A percentile compares a stretch with the other conserved stretches of the same genome.
phyloP scores from a whole-genome alignment of 1,284 basidiomycete species.

The Apiotrichum brassicae region DNA sequence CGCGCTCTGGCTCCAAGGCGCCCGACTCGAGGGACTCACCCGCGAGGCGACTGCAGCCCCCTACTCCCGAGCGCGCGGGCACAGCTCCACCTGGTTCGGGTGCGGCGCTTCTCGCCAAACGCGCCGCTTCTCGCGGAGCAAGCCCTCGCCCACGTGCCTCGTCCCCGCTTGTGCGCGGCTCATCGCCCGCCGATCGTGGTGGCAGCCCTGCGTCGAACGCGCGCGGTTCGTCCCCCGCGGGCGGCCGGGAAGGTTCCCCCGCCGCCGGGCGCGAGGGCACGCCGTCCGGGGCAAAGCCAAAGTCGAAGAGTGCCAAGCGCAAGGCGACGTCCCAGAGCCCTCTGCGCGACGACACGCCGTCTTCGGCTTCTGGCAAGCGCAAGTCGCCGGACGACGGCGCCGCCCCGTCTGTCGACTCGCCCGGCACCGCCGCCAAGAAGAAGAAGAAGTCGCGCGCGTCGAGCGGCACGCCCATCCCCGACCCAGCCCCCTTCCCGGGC shows the following conservation, averaged over 20 bases:
- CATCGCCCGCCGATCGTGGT: conserved; percentile 17
- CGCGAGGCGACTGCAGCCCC: conserved; percentile 2
- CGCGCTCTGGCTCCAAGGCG: conserved; percentile 6
- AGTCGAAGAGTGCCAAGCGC: conserved; percentile 15
- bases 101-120: conserved; percentile 32
- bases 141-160: conserved; percentile 26
- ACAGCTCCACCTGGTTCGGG: conserved; percentile 34
- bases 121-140: conserved; percentile 29
- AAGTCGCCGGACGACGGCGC: conserved; percentile 14
- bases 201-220: conserved; percentile 6
- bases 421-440: conserved; percentile 29
- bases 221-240: conserved; percentile 11
- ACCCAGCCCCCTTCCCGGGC: conserved; percentile 25
- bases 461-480: conserved; percentile 8
- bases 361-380: conserved; percentile 11
- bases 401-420: background rate
- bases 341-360: conserved; percentile 3
- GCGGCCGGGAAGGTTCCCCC: conserved; percentile 21
- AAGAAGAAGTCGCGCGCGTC: conserved; percentile 42
- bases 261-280: conserved; percentile 13
- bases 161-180: conserved; percentile 18
- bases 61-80: conserved; percentile 24
- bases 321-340: conserved; percentile 15
- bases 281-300: conserved; percentile 4
- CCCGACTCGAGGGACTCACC: conserved; percentile 26